Base-by-base conservation (phyloP, 164 flowering plant genomes). In the Piper longum region DNA sequence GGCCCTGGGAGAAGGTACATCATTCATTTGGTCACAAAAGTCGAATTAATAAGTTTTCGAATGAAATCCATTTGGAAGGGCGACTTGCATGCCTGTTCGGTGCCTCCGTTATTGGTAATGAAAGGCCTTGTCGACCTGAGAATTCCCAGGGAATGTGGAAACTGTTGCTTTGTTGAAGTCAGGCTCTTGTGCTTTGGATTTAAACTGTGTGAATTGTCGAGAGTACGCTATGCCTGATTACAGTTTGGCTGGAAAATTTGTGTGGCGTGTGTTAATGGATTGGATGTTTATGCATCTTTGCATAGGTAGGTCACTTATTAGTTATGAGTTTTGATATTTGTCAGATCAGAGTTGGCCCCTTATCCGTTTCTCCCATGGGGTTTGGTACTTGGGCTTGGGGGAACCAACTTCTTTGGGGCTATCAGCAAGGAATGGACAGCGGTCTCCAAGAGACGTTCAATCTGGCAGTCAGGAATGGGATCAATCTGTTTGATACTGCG, bases 321-420 rank as follows among this genome's bases (percentile, higher is more conserved):
- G 52, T 48, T 8, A 13, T 48, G 52, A 48, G 12, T n/a, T n/a
- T 16, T 45, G 36, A 19, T 59, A 45, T 11, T 70, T 72, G 52
- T 59, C 80, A 89, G 95, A 84, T 85, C 44, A 87, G 85, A 68
- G 74, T 91, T 70, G 98, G 96, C 2, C 89, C 96, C 4, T 16
- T 84, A 68, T 82, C 73, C 42, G 98, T 86, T 26, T 92, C 98
- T 61, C 98, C 98, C 0, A 89, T 89, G 93, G 98, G 96, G 18
- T 88, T 92, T 59, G 98, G 96, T 57, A 92, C 98, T 0, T 92
- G 98, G 98, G 96, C 96, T 43, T 92, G 98, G 96, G 98, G 98
- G 19, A 92, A 92, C 75, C 95, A 89, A 74, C 78, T 92, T n/a
- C 74, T 92, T 13, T 89, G 98, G 98, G 98, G 96, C 3, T 92